phyloP scores from a whole-genome alignment of 306 rosid genomes.

The Malus fusca region DNA sequence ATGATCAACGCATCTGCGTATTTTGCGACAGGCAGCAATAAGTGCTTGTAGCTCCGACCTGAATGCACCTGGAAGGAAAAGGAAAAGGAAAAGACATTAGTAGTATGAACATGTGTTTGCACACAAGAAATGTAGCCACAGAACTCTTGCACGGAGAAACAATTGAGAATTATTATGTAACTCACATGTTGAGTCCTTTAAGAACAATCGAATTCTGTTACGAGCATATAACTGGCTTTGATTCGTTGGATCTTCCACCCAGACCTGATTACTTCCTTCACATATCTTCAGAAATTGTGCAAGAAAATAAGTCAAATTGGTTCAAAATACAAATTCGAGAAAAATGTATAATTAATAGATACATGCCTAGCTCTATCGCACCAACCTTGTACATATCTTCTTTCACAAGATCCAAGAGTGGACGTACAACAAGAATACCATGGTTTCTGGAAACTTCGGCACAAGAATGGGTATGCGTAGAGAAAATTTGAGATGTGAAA shows the following conservation, averaged over 20 bases:
- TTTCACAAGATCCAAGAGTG: constrained; percentile 73
- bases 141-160: not conserved
- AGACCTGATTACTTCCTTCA: constrained; percentile 49
- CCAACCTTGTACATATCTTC: constrained; percentile 85
- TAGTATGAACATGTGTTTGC: constrained; percentile 7
- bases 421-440: constrained; percentile 74
- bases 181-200: constrained; percentile 65
- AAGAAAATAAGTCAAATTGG: not conserved
- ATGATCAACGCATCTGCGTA: constrained; percentile 57
- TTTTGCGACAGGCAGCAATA: constrained; percentile 62
- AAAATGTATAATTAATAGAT: not conserved
- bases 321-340: not conserved
- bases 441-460: constrained; percentile 27
- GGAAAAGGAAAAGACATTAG: not conserved
- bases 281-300: constrained; percentile 51
- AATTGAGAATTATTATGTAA: constrained; percentile 10
- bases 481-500: constrained; percentile 72
- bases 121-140: constrained; percentile 6
- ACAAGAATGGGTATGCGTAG: constrained; percentile 30
- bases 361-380: not conserved
- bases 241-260: constrained; percentile 97
- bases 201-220: constrained; percentile 68
- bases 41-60: constrained; percentile 73
- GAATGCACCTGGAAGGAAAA: constrained; percentile 48
- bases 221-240: constrained; percentile 64